Evolutionary conservation across 257 asterid species (phyloP).

Genomic region (Solanum pennellii): DNA sequence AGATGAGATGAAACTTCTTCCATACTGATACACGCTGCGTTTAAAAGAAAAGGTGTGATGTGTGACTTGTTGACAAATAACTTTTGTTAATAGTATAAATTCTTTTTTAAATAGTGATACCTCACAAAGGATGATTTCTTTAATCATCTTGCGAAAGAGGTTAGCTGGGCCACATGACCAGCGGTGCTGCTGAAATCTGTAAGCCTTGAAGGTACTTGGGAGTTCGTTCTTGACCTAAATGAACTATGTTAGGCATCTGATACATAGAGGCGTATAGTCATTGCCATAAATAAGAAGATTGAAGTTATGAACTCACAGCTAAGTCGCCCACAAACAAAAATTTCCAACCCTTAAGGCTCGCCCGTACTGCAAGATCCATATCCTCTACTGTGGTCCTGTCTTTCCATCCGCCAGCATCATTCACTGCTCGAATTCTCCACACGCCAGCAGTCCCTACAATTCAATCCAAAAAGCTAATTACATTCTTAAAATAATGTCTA

Average conservation of each 20-base stretch:
- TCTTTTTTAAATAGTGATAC: conserved; percentile 11
- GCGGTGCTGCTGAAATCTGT: conserved; percentile 78
- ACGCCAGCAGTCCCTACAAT: conserved; percentile 66
- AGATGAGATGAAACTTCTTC: conserved; percentile 66
- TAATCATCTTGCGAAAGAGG: conserved; percentile 67
- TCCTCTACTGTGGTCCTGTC: conserved; percentile 79
- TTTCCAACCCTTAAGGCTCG: conserved; percentile 74
- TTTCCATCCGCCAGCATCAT: conserved; percentile 82
- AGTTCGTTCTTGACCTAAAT: conserved; percentile 79
- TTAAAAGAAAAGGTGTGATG: background rate
- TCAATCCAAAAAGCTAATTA: background rate
- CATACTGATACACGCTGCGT: conserved; percentile 69
- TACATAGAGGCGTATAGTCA: background rate
- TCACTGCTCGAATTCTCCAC: conserved; percentile 52
- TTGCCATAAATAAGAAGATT: background rate
- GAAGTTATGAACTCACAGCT: conserved; percentile 27
- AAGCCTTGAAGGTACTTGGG: conserved; percentile 86
- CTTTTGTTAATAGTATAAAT: background rate
- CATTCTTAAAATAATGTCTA: background rate
- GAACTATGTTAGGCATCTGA: conserved; percentile 9
- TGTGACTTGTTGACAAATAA: conserved; percentile 2
- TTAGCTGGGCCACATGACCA: conserved; percentile 96
- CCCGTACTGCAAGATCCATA: conserved; percentile 83
- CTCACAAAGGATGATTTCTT: conserved; percentile 55
- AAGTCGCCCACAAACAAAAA: conserved; percentile 56